These are phyloP conservation scores for Fragilaria crotonensis DNA, from an alignment of 108 stramenopile genomes.

Conservation along the genomic window DNA sequence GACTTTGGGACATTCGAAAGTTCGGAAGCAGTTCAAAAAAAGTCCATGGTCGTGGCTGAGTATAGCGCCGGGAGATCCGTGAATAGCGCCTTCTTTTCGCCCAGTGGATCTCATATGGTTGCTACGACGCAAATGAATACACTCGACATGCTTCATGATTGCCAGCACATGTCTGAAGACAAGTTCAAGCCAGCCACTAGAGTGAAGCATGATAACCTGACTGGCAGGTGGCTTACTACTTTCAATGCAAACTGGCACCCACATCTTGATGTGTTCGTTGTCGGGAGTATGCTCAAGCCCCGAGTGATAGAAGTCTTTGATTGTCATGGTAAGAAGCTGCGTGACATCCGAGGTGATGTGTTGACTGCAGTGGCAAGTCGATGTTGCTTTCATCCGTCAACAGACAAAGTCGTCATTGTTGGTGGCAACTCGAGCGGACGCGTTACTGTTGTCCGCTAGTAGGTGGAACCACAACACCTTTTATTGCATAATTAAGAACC, in stretches of 20 bases:
- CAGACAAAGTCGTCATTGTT: constrained; percentile 42
- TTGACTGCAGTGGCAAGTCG: constrained; percentile 74
- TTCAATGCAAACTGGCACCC: constrained; percentile 81
- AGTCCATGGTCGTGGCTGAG: constrained; percentile 24
- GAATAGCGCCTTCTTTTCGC: constrained; percentile 77
- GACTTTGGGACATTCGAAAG: constrained; percentile 73
- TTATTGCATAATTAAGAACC: too few species aligned
- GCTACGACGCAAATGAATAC: constrained; percentile 57
- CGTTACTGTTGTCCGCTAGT: constrained; percentile 54
- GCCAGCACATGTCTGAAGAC: constrained; percentile 28
- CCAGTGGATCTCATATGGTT: constrained; percentile 48
- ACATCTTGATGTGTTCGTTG: constrained; percentile 50
- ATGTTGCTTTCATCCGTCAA: constrained; percentile 75
- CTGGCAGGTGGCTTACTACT: constrained; percentile 76
- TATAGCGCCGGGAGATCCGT: constrained; percentile 49
- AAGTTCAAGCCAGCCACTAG: constrained; percentile 32
- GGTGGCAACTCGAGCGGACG: constrained; percentile 80
- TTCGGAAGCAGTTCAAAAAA: constrained; percentile 20
- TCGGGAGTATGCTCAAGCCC: constrained; percentile 72
- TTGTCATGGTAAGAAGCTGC: constrained; percentile 27
- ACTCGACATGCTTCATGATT: constrained; percentile 54
- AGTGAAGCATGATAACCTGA: constrained; percentile 73
- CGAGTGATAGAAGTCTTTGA: constrained; percentile 63
- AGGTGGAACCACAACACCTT: background rate
- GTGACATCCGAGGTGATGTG: constrained; percentile 51